These are phyloP conservation scores for Suillus hirtellus DNA, from an alignment of 768 basidiomycete genomes.

Conservation along the genomic window DNA sequence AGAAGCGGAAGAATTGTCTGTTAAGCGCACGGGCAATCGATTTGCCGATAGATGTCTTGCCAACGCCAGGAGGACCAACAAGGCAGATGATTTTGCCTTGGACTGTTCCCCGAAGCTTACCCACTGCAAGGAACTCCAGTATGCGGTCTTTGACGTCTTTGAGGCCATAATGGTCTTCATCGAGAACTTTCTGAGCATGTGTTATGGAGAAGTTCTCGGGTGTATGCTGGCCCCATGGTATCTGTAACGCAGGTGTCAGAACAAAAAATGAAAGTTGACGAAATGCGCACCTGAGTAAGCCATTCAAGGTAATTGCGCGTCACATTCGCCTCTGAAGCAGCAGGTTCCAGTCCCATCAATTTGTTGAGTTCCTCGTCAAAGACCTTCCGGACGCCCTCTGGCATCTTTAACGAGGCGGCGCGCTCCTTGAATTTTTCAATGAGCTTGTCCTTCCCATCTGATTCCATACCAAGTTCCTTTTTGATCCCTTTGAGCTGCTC, in stretches of 20 bases:
- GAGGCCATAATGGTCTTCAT: slow-evolving; percentile 93
- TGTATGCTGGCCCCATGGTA: slow-evolving; percentile 97
- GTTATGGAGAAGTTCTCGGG: slow-evolving; percentile 88
- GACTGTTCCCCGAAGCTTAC: slow-evolving; percentile 91
- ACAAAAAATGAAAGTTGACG: not conserved
- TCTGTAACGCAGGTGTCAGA: slow-evolving; percentile 40
- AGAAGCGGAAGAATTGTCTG: slow-evolving; percentile 94
- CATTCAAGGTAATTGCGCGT: slow-evolving; percentile 94
- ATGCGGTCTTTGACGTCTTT: slow-evolving; percentile 92
- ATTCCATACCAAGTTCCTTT: slow-evolving; percentile 94
- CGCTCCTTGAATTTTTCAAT: slow-evolving; percentile 91
- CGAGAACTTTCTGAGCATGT: slow-evolving; percentile 80
- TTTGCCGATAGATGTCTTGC: slow-evolving; percentile 96
- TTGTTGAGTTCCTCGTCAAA: slow-evolving; percentile 96
- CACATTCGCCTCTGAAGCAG: slow-evolving; percentile 90
- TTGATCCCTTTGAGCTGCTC: slow-evolving; percentile 96
- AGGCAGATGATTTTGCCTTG: slow-evolving; percentile 98
- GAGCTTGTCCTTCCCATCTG: slow-evolving; percentile 91
- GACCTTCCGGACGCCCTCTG: slow-evolving; percentile 84
- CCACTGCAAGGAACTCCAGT: slow-evolving; percentile 93
- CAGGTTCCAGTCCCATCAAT: slow-evolving; percentile 85
- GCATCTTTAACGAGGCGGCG: slow-evolving; percentile 82
- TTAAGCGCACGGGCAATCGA: slow-evolving; percentile 89
- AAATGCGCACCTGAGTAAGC: slow-evolving; percentile 67
- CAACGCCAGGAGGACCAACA: slow-evolving; percentile 95